Evolutionary conservation across 108 stramenopile species (phyloP).

Genomic region (Skeletonema grethae): DNA sequence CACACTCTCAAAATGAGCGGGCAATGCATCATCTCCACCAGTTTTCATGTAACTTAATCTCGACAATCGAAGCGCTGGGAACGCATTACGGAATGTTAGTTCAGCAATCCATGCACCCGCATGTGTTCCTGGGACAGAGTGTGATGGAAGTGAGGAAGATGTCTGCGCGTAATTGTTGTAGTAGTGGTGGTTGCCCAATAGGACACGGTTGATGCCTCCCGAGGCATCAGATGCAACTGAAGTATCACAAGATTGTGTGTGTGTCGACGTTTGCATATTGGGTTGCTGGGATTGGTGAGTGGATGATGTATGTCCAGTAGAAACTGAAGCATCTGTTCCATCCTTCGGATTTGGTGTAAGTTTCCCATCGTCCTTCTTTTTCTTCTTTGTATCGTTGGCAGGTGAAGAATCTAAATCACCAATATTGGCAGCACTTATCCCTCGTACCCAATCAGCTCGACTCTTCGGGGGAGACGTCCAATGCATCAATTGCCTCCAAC

Average conservation of each 20-base stretch:
- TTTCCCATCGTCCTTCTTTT: constrained; percentile 22
- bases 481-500: constrained; percentile 76
- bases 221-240: constrained; percentile 26
- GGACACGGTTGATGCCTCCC: constrained; percentile 26
- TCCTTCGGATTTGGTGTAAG: constrained; percentile 30
- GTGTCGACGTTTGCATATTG: constrained; percentile 4
- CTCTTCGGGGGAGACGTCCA: constrained; percentile 74
- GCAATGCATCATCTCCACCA: constrained; percentile 67
- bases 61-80: constrained; percentile 82
- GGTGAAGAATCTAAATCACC: constrained; percentile 78
- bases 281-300: constrained; percentile 8
- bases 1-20: constrained; percentile 88
- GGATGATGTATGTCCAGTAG: background rate
- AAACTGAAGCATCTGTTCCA: constrained; percentile 1
- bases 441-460: constrained; percentile 82
- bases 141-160: constrained; percentile 46
- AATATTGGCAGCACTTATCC: constrained; percentile 72
- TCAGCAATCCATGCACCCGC: constrained; percentile 91
- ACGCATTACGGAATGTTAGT: constrained; percentile 71
- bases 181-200: constrained; percentile 21
- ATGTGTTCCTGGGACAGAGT: constrained; percentile 51
- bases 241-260: constrained; percentile 2
- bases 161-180: constrained; percentile 7
- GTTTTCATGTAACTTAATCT: constrained; percentile 80
- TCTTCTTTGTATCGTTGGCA: constrained; percentile 10